Conservation (phyloP, 2,329 filamentous ascomycete genomes). For the Phialophora chinensis region DNA sequence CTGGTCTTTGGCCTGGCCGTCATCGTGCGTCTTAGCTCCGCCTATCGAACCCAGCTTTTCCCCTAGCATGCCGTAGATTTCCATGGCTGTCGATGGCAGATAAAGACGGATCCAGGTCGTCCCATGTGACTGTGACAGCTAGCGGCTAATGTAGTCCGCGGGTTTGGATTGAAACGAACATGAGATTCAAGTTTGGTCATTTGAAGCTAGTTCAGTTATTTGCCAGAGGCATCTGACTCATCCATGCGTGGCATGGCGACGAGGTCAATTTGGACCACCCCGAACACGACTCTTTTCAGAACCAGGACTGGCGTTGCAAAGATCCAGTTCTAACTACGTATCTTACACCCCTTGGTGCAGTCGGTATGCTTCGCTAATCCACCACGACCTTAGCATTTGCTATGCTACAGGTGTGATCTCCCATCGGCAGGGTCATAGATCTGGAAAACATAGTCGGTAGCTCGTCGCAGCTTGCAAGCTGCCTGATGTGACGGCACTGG, state of each 20-base stretch:
- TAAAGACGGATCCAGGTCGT: neutral
- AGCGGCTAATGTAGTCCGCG: neutral
- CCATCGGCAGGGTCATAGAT: neutral
- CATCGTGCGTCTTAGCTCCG: neutral
- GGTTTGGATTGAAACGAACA: neutral
- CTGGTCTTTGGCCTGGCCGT: neutral
- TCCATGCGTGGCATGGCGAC: too few species aligned
- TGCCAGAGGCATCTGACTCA: too few species aligned
- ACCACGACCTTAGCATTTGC: neutral
- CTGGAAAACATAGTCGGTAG: neutral
- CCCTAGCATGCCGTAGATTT: constrained; percentile 38
- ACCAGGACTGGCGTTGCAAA: too few species aligned
- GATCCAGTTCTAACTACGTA: too few species aligned
- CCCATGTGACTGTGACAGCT: neutral
- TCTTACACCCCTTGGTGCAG: too few species aligned
- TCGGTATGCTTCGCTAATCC: neutral
- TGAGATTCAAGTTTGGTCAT: neutral
- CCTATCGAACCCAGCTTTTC: constrained; percentile 37
- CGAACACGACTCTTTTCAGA: too few species aligned
- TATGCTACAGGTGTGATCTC: neutral
- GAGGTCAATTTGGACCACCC: too few species aligned
- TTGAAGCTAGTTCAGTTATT: too few species aligned
- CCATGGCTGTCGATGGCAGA: constrained; percentile 21
- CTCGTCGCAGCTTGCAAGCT: neutral
- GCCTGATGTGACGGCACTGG: neutral